Conservation (phyloP, 225 moss, liverwort and hornwort species). For the Marchantia paleacea region DNA sequence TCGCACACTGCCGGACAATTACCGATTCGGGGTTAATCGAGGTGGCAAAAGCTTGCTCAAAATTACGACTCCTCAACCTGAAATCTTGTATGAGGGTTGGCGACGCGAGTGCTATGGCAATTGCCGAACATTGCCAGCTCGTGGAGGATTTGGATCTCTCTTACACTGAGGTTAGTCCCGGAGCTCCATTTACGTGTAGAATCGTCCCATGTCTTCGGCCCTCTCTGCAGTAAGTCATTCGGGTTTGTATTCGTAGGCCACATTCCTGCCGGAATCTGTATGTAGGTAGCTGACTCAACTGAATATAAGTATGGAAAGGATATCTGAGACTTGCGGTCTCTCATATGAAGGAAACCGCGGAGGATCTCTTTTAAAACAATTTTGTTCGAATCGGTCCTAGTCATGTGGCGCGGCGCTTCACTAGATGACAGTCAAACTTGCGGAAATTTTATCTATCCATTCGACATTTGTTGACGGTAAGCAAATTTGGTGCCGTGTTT, state of each 20-base stretch:
- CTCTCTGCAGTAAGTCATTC: no score
- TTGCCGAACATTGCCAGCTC: slow-evolving; percentile 46
- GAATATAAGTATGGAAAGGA: neutral
- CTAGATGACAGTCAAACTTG: neutral
- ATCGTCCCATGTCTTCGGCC: neutral
- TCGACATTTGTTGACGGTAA: neutral
- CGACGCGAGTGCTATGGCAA: slow-evolving; percentile 39
- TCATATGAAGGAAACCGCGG: neutral
- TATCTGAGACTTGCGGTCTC: neutral
- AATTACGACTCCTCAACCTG: slow-evolving; percentile 41
- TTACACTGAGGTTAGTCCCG: slow-evolving; percentile 47
- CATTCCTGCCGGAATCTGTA: neutral
- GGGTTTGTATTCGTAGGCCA: neutral
- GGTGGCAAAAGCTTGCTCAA: slow-evolving; percentile 40
- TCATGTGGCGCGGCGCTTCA: neutral
- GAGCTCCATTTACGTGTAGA: neutral
- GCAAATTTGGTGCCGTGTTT: neutral
- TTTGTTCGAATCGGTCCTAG: neutral
- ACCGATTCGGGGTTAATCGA: slow-evolving; percentile 46
- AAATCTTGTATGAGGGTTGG: slow-evolving; percentile 47
- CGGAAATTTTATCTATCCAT: neutral
- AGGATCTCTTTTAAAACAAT: neutral
- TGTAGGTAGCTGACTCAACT: neutral
- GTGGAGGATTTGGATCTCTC: slow-evolving; percentile 57
- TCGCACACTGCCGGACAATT: slow-evolving; percentile 43